phyloP scores from a whole-genome alignment of 441 rosid genomes.

The Euphorbia corollata region DNA sequence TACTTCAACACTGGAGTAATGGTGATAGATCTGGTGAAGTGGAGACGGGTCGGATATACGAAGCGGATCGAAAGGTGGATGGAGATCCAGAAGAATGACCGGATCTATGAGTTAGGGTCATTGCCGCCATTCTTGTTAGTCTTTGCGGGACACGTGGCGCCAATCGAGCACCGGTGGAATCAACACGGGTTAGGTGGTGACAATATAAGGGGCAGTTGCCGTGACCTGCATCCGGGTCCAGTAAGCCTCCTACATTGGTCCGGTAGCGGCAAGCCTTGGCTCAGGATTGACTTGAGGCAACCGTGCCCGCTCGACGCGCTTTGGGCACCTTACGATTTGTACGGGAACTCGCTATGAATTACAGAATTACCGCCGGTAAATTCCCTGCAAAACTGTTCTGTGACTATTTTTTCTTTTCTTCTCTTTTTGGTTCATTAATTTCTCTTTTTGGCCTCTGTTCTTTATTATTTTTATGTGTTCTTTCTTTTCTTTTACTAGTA shows the following conservation, averaged over 20 bases:
- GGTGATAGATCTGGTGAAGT: slow-evolving; percentile 74
- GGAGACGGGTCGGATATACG: slow-evolving; percentile 69
- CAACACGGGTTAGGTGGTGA: slow-evolving; percentile 89
- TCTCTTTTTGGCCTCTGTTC: not conserved
- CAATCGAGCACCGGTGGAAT: slow-evolving; percentile 84
- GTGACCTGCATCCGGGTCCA: slow-evolving; percentile 80
- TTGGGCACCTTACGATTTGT: slow-evolving; percentile 77
- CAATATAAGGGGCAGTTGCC: slow-evolving; percentile 77
- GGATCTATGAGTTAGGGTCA: slow-evolving; percentile 82
- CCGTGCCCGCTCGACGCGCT: slow-evolving; percentile 66
- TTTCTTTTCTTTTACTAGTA: not conserved
- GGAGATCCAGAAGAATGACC: slow-evolving; percentile 67
- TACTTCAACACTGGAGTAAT: slow-evolving; percentile 87
- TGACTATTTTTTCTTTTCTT: not conserved
- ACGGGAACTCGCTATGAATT: slow-evolving; percentile 38
- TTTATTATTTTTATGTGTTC: slow-evolving; percentile 1
- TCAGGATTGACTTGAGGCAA: slow-evolving; percentile 58
- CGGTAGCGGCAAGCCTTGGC: slow-evolving; percentile 93
- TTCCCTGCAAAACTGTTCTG: slow-evolving; percentile 23
- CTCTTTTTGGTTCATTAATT: not conserved
- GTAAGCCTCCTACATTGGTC: slow-evolving; percentile 87
- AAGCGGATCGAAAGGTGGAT: slow-evolving; percentile 78
- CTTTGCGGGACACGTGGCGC: slow-evolving; percentile 73
- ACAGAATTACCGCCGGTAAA: slow-evolving; percentile 29
- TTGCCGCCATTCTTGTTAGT: slow-evolving; percentile 75